Base-by-base conservation (phyloP, 305 asterid species). In the Euphrasia arctica region DNA sequence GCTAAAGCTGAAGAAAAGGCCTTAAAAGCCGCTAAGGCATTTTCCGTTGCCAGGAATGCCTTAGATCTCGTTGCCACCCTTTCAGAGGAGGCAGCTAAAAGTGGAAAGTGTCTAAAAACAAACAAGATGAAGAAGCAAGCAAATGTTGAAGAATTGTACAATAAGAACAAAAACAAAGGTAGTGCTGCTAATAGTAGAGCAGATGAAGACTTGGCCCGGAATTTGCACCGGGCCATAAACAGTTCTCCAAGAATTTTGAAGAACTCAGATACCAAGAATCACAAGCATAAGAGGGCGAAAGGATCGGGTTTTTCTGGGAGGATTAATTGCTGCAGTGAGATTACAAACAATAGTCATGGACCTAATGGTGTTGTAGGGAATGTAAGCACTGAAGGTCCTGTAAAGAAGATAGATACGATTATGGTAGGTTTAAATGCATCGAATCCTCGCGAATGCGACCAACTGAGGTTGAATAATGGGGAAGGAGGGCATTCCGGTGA, bases 1-100 rank as follows among this genome's bases (percentile, higher is more conserved):
- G 96, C 96, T 69, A 70, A 70, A 18, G 98, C 98, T 12, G 97
- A 87, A 75, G 90, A 84, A 71, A 92, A 90, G 75, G 98, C 98
- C 29, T 85, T 86, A 29, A 93, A 79, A 76, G 97, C 98, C 29
- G 96, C 89, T 0, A 87, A 73, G 81, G 97, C 97, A 4, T 83
- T 90, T 72, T 86, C 94, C 54, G 94, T 94, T 68, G 98, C 98
- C 54, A 92, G 83, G 85, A 80, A 62, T 66, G 98, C 98, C 32
- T 74, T 92, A 67, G 97, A 85, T 70, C 82, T 87, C 61, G 95
- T 92, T 54, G 87, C 94, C 61, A 76, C 72, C 43, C 72, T 90
- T 54, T 72, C 87, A 6, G 95, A 83, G 39, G 85, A 75, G 66
- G 69, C 76, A 36, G 72, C 76, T 47, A 56, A 49, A 64, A 78